Conservation (phyloP, 768 basidiomycete species). For the Serendipita sp. region DNA sequence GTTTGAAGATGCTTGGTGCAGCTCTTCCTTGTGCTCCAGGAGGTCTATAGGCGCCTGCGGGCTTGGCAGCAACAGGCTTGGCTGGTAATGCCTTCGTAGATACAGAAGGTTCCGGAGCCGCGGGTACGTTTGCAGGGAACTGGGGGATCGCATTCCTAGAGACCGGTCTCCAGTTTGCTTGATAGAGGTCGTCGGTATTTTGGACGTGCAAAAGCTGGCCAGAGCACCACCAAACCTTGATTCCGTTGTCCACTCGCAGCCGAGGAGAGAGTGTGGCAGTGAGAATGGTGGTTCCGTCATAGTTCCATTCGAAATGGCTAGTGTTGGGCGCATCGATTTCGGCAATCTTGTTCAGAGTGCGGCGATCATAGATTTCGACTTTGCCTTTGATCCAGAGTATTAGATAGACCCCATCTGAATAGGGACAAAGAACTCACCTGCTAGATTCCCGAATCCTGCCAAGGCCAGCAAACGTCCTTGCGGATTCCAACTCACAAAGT, state of each 20-base stretch:
- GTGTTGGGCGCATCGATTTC: slow-evolving; percentile 84
- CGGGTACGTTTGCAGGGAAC: slow-evolving; percentile 52
- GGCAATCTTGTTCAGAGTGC: slow-evolving; percentile 63
- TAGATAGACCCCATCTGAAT: not conserved
- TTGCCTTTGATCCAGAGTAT: slow-evolving; percentile 37
- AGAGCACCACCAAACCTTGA: slow-evolving; percentile 90
- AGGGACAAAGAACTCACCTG: slow-evolving; percentile 23
- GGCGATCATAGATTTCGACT: slow-evolving; percentile 82
- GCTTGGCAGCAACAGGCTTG: slow-evolving; percentile 44
- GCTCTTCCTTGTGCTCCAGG: slow-evolving; percentile 83
- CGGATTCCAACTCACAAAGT: slow-evolving; percentile 89
- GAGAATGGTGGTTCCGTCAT: slow-evolving; percentile 81
- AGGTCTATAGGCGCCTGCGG: slow-evolving; percentile 82
- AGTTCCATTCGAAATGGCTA: slow-evolving; percentile 88
- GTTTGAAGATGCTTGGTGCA: slow-evolving; percentile 77
- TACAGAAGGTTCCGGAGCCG: slow-evolving; percentile 47
- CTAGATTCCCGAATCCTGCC: slow-evolving; percentile 93
- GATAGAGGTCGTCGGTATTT: slow-evolving; percentile 75
- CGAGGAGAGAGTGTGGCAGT: slow-evolving; percentile 94
- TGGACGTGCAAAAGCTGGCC: slow-evolving; percentile 81
- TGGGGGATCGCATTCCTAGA: slow-evolving; percentile 47
- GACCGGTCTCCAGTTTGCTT: slow-evolving; percentile 67
- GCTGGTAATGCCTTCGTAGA: slow-evolving; percentile 34
- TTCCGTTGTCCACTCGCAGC: slow-evolving; percentile 89
- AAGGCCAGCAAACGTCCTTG: slow-evolving; percentile 76